Conservation (phyloP, 2,329 filamentous ascomycete species). For the Ophiosphaerella narmari region DNA sequence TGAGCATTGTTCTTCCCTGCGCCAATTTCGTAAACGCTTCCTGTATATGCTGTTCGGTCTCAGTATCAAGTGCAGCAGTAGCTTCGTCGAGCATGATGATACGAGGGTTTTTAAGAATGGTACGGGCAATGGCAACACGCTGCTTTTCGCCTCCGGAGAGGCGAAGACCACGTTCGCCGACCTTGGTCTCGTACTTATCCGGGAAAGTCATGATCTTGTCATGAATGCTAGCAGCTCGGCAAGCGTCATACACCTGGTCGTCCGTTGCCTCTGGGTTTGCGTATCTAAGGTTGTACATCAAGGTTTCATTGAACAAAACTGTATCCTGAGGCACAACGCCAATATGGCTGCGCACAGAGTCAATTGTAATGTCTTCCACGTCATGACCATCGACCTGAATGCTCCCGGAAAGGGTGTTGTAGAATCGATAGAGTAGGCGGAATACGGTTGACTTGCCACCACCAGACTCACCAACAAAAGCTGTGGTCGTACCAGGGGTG, state of each 20-base stretch:
- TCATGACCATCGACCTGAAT: constrained; percentile 86
- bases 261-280: constrained; percentile 81
- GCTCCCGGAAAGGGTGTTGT: constrained; percentile 78
- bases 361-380: constrained; percentile 85
- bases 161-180: constrained; percentile 85
- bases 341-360: constrained; percentile 88
- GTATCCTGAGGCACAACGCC: constrained; percentile 98
- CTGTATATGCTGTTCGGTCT: constrained; percentile 93
- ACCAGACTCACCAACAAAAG: constrained; percentile 93
- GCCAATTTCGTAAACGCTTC: constrained; percentile 81
- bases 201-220: constrained; percentile 90
- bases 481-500: constrained; percentile 87
- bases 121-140: constrained; percentile 88
- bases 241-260: constrained; percentile 80
- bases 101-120: constrained; percentile 86
- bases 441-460: constrained; percentile 98
- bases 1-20: constrained; percentile 85
- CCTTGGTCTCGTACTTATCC: constrained; percentile 85
- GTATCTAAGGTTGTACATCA: constrained; percentile 95
- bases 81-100: constrained; percentile 95
- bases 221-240: constrained; percentile 85
- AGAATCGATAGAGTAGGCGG: constrained; percentile 94
- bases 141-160: constrained; percentile 93
- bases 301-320: constrained; percentile 88
- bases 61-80: constrained; percentile 86